These are phyloP conservation scores for Suillus cothurnatus DNA, from an alignment of 768 basidiomycete genomes.

Conservation along the genomic window DNA sequence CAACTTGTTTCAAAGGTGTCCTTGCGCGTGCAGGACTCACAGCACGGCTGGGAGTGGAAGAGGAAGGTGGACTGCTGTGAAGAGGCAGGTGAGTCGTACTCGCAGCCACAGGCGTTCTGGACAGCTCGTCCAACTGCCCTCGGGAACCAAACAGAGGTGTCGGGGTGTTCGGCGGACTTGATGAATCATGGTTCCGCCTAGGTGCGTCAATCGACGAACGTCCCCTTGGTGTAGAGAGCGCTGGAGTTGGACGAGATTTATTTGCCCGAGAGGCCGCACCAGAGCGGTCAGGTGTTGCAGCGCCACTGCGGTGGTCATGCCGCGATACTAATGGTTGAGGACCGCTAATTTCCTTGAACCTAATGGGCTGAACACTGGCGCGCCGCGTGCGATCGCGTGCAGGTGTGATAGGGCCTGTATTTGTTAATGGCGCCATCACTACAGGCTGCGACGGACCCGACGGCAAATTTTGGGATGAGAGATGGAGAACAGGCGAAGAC, in stretches of 20 bases:
- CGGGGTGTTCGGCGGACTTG: constrained; percentile 51
- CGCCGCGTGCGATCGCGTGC: constrained; percentile 46
- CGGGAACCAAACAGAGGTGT: constrained; percentile 44
- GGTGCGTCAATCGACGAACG: constrained; percentile 38
- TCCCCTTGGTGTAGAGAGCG: constrained; percentile 30
- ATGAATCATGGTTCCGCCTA: constrained; percentile 39
- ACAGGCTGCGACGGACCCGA: constrained; percentile 54
- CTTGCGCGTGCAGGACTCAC: constrained; percentile 47
- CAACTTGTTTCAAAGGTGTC: constrained; percentile 40
- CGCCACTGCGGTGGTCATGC: constrained; percentile 30
- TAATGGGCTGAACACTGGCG: constrained; percentile 35
- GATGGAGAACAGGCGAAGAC: constrained; percentile 74
- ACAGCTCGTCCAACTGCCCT: constrained; percentile 34
- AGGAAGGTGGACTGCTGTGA: constrained; percentile 35
- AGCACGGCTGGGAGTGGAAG: constrained; percentile 41
- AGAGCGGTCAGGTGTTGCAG: constrained; percentile 26
- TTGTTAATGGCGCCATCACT: constrained; percentile 49
- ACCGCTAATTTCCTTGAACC: constrained; percentile 42
- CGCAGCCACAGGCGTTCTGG: constrained; percentile 38
- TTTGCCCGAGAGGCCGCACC: constrained; percentile 34
- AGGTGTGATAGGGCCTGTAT: constrained; percentile 48
- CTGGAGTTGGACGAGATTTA: constrained; percentile 36
- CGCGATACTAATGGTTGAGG: constrained; percentile 39
- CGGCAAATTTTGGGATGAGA: constrained; percentile 57
- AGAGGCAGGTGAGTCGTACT: constrained; percentile 46